These are phyloP conservation scores for Escovopsis sp. DNA, from an alignment of 2,329 filamentous ascomycete genomes.

Conservation along the genomic window DNA sequence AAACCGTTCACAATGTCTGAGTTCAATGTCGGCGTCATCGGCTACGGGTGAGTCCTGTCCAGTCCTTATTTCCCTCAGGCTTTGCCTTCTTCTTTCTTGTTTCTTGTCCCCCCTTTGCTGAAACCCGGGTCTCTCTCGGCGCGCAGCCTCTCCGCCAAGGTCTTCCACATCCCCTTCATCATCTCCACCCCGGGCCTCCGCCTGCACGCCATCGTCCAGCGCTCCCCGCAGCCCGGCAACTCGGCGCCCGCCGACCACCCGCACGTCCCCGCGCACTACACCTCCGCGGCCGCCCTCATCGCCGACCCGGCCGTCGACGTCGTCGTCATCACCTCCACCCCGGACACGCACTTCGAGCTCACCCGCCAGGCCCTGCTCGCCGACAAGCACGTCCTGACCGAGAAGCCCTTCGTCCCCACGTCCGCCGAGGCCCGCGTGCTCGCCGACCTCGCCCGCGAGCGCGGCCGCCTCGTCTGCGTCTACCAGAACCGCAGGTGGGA, in stretches of 20 bases:
- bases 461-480: constrained; percentile 44
- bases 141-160: constrained; percentile 46
- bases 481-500: constrained; percentile 71
- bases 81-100: too few species aligned
- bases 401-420: constrained; percentile 72
- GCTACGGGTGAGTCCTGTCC: constrained; percentile 36
- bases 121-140: constrained; percentile 3
- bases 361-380: constrained; percentile 49
- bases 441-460: constrained; percentile 35
- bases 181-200: constrained; percentile 46
- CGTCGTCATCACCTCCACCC: constrained; percentile 57
- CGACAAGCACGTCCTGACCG: constrained; percentile 66
- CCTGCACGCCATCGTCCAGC: constrained; percentile 64
- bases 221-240: constrained; percentile 46
- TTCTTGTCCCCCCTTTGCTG: background rate
- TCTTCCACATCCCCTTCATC: constrained; percentile 76
- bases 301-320: constrained; percentile 52
- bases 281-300: constrained; percentile 45
- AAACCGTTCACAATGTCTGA: constrained; percentile 14
- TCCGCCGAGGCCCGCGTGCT: constrained; percentile 52
- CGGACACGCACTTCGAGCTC: constrained; percentile 54
- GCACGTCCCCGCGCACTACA: constrained; percentile 43
- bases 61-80: too few species aligned
- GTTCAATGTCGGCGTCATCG: constrained; percentile 36
- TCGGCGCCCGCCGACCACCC: constrained; percentile 59